phyloP scores from a whole-genome alignment of 495 filamentous ascomycete species.

The Hypoxylon intermedium region DNA sequence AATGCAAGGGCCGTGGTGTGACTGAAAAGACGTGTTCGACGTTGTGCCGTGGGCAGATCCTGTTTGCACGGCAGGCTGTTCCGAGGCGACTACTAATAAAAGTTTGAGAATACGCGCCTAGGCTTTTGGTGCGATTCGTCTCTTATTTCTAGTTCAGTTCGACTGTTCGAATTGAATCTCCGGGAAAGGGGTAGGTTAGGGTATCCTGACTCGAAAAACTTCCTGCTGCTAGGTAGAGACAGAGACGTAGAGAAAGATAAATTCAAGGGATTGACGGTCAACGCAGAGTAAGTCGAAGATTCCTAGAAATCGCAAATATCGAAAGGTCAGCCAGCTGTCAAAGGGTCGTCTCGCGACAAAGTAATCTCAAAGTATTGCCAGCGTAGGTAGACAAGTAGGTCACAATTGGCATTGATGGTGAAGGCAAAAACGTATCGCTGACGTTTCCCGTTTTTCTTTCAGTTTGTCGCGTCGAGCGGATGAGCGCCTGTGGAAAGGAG shows the following conservation, averaged over 20 bases:
- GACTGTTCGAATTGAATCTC: not conserved
- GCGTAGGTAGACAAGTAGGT: constrained; percentile 9
- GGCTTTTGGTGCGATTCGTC: constrained; percentile 4
- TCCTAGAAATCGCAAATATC: constrained; percentile 19
- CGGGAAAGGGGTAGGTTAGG: not conserved
- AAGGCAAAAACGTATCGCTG: constrained; percentile 10
- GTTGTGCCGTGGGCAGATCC: constrained; percentile 15
- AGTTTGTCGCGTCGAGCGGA: constrained; percentile 19
- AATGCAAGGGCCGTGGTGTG: not conserved
- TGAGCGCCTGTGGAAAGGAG: constrained; percentile 1
- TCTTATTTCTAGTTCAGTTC: constrained; percentile 29
- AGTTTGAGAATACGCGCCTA: constrained; percentile 15
- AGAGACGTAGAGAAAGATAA: constrained; percentile 7
- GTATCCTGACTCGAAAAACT: constrained; percentile 12
- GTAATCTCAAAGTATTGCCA: constrained; percentile 10
- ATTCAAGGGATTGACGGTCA: constrained; percentile 23
- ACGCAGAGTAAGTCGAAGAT: constrained; percentile 29
- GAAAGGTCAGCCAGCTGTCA: constrained; percentile 28
- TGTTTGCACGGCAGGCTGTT: constrained; percentile 24
- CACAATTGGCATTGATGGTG: constrained; percentile 11
- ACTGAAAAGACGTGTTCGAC: constrained; percentile 23
- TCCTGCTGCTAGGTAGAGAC: constrained; percentile 17
- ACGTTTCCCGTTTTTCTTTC: not conserved
- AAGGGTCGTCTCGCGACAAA: constrained; percentile 13
- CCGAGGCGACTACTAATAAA: constrained; percentile 13